Percentiles rank a stretch among this genome's conserved stretches.
These are phyloP conservation scores for Botrytis byssoidea DNA, from an alignment of 2,329 filamentous ascomycete genomes.

Conservation along the genomic window DNA sequence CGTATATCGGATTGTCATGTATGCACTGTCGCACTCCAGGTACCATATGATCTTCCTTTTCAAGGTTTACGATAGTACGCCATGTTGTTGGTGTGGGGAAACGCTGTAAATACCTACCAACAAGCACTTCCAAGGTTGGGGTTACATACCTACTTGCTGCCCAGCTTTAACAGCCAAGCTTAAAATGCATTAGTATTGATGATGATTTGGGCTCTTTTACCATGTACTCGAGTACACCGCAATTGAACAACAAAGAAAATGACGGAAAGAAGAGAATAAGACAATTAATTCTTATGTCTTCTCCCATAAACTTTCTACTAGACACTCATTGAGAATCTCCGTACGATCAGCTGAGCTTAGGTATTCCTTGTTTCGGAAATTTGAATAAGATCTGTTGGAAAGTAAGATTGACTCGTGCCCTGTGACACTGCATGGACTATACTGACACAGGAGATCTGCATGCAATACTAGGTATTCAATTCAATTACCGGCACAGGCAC, in stretches of 20 bases:
- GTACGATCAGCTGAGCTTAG: conserved; percentile 12
- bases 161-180: background rate
- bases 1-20: background rate
- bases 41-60: background rate
- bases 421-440: background rate
- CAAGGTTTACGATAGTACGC: background rate
- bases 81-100: conserved; percentile 5
- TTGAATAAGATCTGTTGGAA: background rate
- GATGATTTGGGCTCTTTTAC: background rate
- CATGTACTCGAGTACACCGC: background rate
- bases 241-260: conserved; percentile 9
- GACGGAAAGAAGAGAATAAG: background rate
- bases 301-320: background rate
- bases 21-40: background rate
- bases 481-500: background rate
- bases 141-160: background rate
- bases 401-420: conserved; percentile 5
- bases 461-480: background rate
- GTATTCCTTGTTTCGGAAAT: conserved; percentile 6
- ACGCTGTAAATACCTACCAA: background rate
- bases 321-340: background rate
- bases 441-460: background rate
- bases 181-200: background rate
- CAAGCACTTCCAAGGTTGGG: background rate
- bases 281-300: background rate